Percentiles rank a stretch among this genome's conserved stretches.
phyloP scores from a whole-genome alignment of 352 stramenopile genomes.

The Phytophthora sp. region DNA sequence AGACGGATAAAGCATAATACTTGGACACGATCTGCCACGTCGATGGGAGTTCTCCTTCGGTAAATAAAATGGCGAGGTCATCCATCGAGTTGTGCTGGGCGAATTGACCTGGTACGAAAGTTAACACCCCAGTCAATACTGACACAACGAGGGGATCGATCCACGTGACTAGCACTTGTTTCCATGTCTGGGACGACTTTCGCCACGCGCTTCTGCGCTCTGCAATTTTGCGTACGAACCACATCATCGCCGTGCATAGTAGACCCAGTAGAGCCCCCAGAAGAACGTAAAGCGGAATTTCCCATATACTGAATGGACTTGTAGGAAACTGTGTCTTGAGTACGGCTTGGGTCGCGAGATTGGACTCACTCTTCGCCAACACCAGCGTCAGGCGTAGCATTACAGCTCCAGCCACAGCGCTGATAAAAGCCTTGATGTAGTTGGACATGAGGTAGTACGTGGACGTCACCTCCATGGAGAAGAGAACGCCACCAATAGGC shows the following conservation, averaged over 20 bases:
- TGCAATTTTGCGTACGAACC: slow-evolving; percentile 62
- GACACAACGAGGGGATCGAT: slow-evolving; percentile 71
- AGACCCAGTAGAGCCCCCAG: slow-evolving; percentile 69
- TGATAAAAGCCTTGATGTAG: slow-evolving; percentile 92
- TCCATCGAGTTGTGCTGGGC: slow-evolving; percentile 57
- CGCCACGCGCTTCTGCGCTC: slow-evolving; percentile 41
- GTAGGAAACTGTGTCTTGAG: slow-evolving; percentile 56
- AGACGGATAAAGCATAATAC: slow-evolving; percentile 63
- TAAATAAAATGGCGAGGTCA: slow-evolving; percentile 74
- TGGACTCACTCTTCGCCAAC: slow-evolving; percentile 59
- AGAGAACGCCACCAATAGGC: slow-evolving; percentile 94
- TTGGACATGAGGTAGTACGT: slow-evolving; percentile 92
- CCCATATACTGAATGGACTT: slow-evolving; percentile 69
- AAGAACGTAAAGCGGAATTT: slow-evolving; percentile 73
- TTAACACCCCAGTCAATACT: slow-evolving; percentile 65
- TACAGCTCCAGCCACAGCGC: slow-evolving; percentile 72
- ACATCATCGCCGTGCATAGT: slow-evolving; percentile 62
- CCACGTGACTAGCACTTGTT: slow-evolving; percentile 63
- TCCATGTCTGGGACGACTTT: slow-evolving; percentile 55
- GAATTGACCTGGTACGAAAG: slow-evolving; percentile 79
- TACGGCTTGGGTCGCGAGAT: slow-evolving; percentile 53
- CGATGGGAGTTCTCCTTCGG: slow-evolving; percentile 45
- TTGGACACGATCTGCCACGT: slow-evolving; percentile 65
- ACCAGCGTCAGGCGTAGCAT: slow-evolving; percentile 80
- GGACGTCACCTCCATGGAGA: slow-evolving; percentile 94